Evolutionary conservation across 1,139 yeast species (phyloP), one percentile per base, ranked within the genome.

Genomic region (Candida smagusa): DNA sequence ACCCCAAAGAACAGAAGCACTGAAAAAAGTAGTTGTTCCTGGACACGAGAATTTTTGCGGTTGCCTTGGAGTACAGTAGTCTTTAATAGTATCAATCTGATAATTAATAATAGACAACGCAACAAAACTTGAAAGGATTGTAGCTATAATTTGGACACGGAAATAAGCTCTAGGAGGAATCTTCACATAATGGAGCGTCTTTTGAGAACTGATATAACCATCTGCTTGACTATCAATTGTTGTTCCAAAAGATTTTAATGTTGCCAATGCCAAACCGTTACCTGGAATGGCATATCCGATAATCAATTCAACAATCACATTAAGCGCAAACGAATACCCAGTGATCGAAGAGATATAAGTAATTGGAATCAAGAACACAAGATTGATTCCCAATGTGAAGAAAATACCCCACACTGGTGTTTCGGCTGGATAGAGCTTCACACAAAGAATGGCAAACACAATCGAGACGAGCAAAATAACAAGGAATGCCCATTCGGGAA

Each of bases 1-100:
- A 39, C 86, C 85, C 87, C 87, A 82, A 33, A 77, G 65, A 28
- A 81, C 71, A 3, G 81, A 72, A 6, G 86, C 79, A 36, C 68
- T 66, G 59, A 65, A 79, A 53, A 71, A 77, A 1, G 72, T 72
- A 28, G 55, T 60, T 12, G 65, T 59, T 6, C 59, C 58, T 3
- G 69, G 69, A 43, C 71, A 64, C n/a, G 57, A 49, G 32, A 64
- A 50, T 41, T 55, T 59, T 30, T 61, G 54, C 34, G 48, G 47
- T 36, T 63, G 63, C 31, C 46, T 46, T 4, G 55, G 49, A 24
- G 50, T 53, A 44, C 70, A 64, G 31, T 58, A 50, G 38, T 58
- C 58, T 9, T 50, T 40, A 28, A 64, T 50, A 32, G 51, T 50
- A 13, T 41, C 49, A 21, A 64, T 39, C 38, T 57, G 58, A 58